phyloP scores from a whole-genome alignment of 139 green algal species.

The Zygnema circumcarinatum region DNA sequence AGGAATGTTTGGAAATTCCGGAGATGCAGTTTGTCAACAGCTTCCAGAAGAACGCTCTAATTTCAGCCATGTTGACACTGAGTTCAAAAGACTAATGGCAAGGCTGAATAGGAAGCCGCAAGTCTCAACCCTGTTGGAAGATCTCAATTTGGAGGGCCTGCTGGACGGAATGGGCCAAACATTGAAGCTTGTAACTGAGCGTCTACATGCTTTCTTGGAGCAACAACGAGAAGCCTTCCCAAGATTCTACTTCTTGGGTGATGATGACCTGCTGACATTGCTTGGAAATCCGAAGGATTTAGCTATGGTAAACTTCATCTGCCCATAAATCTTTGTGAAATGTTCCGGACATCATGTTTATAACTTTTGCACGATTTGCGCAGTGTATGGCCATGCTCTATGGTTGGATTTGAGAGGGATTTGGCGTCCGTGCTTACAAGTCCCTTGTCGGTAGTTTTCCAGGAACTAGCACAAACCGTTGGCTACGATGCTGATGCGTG shows the following conservation, averaged over 20 bases:
- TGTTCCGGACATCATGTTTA: too few relatives aligned
- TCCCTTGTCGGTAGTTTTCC: too few relatives aligned
- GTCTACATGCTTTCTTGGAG: slow-evolving; percentile 17
- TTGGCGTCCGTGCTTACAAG: too few relatives aligned
- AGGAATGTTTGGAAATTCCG: neutral
- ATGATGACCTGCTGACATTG: slow-evolving; percentile 87
- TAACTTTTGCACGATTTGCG: too few relatives aligned
- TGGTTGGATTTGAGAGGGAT: too few relatives aligned
- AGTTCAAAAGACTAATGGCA: neutral
- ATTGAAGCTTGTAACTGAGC: neutral
- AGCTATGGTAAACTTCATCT: neutral
- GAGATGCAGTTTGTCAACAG: neutral
- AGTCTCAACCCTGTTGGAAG: neutral
- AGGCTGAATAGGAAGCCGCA: neutral
- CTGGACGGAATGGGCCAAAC: neutral
- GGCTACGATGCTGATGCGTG: too few relatives aligned
- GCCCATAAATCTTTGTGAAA: too few relatives aligned
- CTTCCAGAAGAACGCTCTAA: neutral
- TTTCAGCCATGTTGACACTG: neutral
- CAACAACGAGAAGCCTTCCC: slow-evolving; percentile 41
- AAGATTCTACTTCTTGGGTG: slow-evolving; percentile 87
- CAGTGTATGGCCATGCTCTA: too few relatives aligned
- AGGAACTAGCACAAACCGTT: too few relatives aligned
- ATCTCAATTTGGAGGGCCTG: neutral
- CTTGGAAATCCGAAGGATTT: slow-evolving; percentile 64